Evolutionary conservation across 2,329 filamentous ascomycete species (phyloP).

Genomic region (Xylaria sp.): DNA sequence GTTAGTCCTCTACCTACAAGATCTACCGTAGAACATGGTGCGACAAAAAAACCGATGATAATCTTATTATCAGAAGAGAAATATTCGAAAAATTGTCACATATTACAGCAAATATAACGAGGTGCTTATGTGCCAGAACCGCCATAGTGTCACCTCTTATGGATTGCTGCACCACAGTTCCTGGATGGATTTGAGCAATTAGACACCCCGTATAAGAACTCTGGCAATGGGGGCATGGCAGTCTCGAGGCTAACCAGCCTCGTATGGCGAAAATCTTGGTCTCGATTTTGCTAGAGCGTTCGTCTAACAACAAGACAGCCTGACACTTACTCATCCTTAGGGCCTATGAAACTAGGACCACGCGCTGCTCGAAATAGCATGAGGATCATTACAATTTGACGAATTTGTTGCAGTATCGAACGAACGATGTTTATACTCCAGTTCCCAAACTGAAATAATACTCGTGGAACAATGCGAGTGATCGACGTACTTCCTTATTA

Average conservation of each 20-base stretch:
- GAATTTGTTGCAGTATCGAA: background rate
- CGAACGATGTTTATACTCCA: background rate
- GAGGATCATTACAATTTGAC: background rate
- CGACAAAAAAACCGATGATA: background rate
- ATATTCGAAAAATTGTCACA: background rate
- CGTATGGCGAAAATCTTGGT: background rate
- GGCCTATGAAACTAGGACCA: background rate
- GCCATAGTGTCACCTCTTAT: background rate
- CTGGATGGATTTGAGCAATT: background rate
- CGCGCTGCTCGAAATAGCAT: background rate
- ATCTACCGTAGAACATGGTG: background rate
- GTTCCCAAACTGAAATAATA: background rate
- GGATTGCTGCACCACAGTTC: background rate
- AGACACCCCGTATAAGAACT: background rate
- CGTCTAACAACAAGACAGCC: too few species aligned
- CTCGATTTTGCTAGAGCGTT: too few species aligned
- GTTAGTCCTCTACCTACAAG: too few species aligned
- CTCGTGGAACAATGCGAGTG: background rate
- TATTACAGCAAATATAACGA: background rate
- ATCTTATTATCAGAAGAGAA: background rate
- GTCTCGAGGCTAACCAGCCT: too few species aligned
- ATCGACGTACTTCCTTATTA: background rate
- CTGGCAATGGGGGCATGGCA: too few species aligned
- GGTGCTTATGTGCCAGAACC: background rate
- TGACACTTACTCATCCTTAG: background rate